Percentiles rank a stretch among this genome's conserved stretches.
phyloP scores from a whole-genome alignment of 768 basidiomycete species.

The Mrakia gelida region DNA sequence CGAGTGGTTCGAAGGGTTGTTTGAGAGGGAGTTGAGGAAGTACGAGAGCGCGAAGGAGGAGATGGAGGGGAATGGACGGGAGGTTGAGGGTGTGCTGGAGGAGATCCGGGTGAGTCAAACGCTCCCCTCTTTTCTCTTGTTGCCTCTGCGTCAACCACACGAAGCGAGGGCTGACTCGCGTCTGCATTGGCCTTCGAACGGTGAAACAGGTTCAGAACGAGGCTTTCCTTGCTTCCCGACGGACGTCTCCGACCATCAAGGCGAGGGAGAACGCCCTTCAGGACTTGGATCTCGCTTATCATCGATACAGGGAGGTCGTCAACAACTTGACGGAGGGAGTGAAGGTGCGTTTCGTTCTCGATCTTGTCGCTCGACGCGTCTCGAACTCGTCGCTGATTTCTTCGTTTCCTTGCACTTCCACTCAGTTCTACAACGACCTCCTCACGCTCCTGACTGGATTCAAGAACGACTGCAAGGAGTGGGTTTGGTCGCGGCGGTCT shows the following conservation, averaged over 20 bases:
- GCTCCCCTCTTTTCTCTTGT: too few relatives aligned
- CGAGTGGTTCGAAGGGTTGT: conserved; percentile 80
- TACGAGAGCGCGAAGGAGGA: conserved; percentile 62
- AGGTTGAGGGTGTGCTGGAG: conserved; percentile 63
- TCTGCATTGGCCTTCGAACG: neutral
- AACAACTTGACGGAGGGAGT: conserved; percentile 84
- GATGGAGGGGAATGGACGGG: conserved; percentile 57
- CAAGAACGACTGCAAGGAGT: conserved; percentile 27
- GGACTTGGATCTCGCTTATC: conserved; percentile 75
- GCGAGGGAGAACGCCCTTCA: conserved; percentile 77
- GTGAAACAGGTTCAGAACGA: conserved; percentile 59
- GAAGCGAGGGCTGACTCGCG: neutral
- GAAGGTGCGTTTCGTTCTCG: conserved; percentile 58
- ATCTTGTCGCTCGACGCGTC: neutral
- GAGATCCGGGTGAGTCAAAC: conserved; percentile 59
- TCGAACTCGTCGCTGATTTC: neutral
- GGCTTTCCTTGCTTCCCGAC: conserved; percentile 67
- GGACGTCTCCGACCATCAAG: conserved; percentile 70
- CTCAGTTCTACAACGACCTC: conserved; percentile 85
- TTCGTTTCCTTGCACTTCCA: conserved; percentile 8
- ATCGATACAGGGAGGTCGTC: conserved; percentile 78
- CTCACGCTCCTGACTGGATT: conserved; percentile 54
- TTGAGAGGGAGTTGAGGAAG: conserved; percentile 72
- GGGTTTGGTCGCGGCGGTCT: conserved; percentile 25
- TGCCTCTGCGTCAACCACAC: too few relatives aligned